These are phyloP conservation scores for Lachancea thermotolerans DNA, from an alignment of 805 yeast genomes.

Conservation along the genomic window DNA sequence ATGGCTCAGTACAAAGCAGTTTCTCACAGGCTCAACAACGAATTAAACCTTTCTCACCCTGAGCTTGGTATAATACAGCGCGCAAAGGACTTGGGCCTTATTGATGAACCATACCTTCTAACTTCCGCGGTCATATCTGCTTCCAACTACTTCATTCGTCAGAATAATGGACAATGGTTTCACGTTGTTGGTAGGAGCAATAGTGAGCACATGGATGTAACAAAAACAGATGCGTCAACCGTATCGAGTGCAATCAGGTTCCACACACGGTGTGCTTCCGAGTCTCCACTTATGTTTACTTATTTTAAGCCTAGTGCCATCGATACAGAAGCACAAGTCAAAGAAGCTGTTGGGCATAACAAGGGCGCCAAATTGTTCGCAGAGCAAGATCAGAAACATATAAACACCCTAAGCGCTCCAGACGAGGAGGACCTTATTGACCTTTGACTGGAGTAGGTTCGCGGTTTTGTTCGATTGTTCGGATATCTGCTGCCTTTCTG, in stretches of 20 bases:
- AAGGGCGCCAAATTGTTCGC: slow-evolving; percentile 11
- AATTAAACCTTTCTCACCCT: slow-evolving; percentile 27
- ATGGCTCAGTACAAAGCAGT: slow-evolving; percentile 26
- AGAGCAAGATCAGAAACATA: neutral
- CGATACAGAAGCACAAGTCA: slow-evolving; percentile 14
- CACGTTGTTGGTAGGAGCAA: slow-evolving; percentile 12
- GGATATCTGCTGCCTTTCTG: no score
- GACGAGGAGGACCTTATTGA: slow-evolving; percentile 3
- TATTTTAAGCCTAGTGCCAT: slow-evolving; percentile 18
- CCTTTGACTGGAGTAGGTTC: neutral
- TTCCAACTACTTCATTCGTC: slow-evolving; percentile 20
- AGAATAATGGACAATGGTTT: slow-evolving; percentile 19
- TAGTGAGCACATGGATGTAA: slow-evolving; percentile 14
- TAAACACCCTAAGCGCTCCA: neutral
- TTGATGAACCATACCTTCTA: slow-evolving; percentile 24
- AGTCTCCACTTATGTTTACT: slow-evolving; percentile 28
- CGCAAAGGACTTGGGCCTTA: slow-evolving; percentile 21
- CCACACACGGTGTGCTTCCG: slow-evolving; percentile 22
- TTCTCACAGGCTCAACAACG: slow-evolving; percentile 20
- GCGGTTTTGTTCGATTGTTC: neutral
- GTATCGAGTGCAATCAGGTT: slow-evolving; percentile 20
- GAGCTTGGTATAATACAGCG: slow-evolving; percentile 19
- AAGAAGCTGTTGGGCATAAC: slow-evolving; percentile 15
- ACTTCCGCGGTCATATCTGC: slow-evolving; percentile 27
- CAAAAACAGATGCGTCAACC: slow-evolving; percentile 12